Percentiles rank a stretch among this genome's conserved stretches.
Conservation (phyloP, 169 alveolate genomes). For the Plasmodium vinckei region DNA sequence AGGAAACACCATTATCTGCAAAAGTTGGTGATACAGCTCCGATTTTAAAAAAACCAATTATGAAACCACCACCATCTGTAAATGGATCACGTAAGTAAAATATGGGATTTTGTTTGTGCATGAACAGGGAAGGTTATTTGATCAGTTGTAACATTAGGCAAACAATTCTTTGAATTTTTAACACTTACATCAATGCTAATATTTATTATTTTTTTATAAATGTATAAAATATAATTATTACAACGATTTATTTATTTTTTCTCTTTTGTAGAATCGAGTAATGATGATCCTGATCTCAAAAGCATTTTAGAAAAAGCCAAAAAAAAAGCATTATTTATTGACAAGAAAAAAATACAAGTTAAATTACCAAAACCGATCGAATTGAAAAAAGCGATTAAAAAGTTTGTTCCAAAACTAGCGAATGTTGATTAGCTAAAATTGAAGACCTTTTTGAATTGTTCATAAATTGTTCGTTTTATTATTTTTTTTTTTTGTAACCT, state of each 20-base stretch:
- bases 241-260: neutral
- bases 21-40: neutral
- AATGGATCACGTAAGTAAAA: neutral
- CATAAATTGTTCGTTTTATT: too few species aligned
- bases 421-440: neutral
- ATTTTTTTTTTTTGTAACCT: too few species aligned
- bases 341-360: conserved; percentile 30
- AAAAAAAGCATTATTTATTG: conserved; percentile 41
- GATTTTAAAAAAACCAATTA: neutral
- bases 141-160: too few species aligned
- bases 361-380: conserved; percentile 18
- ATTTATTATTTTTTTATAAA: too few species aligned
- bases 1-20: conserved; percentile 2
- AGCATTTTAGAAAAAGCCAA: conserved; percentile 28
- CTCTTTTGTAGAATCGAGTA: conserved; percentile 26
- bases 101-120: too few species aligned
- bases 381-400: conserved; percentile 33
- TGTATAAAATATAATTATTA: too few species aligned
- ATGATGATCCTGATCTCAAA: conserved; percentile 16
- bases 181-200: neutral
- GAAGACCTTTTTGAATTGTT: neutral
- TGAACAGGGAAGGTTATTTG: too few species aligned
- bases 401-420: conserved; percentile 54
- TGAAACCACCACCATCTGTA: neutral
- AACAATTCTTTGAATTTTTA: too few species aligned